Evolutionary conservation across 2,329 filamentous ascomycete species (phyloP), one percentile per base, ranked within the genome.

Genomic region (Cladophialophora immunda): DNA sequence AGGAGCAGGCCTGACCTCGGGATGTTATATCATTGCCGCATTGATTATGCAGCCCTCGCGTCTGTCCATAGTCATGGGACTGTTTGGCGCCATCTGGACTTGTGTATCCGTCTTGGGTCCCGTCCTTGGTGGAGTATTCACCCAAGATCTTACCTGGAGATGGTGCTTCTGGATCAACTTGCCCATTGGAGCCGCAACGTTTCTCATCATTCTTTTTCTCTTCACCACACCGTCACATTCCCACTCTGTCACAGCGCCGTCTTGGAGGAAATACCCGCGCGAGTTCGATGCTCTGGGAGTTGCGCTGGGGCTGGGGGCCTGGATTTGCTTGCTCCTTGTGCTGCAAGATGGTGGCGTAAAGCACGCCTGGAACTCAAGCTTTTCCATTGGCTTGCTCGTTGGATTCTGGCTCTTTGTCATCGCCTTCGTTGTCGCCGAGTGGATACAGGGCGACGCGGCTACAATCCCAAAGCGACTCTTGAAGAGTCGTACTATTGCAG

Each of bases 301-400:
- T 2, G 74, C 74, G 22, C 75, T 86, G 64, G 81, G 87, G 70
- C 78, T 86, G 29, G 83, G 85, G 0, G 80, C 82, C 45, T 79
- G 87, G 52, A 75, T 87, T 66, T 84, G 82, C 70, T 77, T 87
- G 7, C 76, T 88, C 7, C 79, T 89, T 4, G 86, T 85, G 11
- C 77, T 88, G 45, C 83, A 88, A 70, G 87, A 84, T 83, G 86
- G 85, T 13, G 86, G 86, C 8, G 77, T 81, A 36, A 74, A 81
- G 25, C 83, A 84, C 63, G 58, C 85, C 3, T 88, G 86, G 86
- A 78, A 74, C 66, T 80, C 78, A 75, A 75, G 80, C 15, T 77
- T 75, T 25, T 78, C 86, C 58, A 83, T 87, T 41, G 84, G 83
- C 1, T 76, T 87, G 22, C 82, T 88, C 61, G 78, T 82, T 11